Conservation (phyloP, 345 rosid species). For the Clarkia xantiana region DNA sequence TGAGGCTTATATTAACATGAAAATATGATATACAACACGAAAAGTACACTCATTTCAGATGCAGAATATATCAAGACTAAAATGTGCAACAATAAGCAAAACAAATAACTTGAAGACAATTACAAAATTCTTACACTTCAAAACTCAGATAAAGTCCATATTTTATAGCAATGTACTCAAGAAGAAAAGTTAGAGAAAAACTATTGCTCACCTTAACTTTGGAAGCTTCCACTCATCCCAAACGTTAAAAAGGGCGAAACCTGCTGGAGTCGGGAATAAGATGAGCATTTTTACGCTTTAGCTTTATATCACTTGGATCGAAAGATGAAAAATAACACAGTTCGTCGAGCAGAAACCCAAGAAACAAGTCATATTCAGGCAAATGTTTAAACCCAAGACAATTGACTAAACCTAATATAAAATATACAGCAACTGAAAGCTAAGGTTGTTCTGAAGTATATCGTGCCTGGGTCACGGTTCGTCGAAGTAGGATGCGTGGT, state of each 20-base stretch:
- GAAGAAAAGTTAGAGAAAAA: neutral
- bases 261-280: conserved; percentile 61
- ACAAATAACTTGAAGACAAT: neutral
- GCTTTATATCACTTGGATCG: no score
- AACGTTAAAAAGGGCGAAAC: conserved; percentile 61
- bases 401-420: no score
- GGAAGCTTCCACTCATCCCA: conserved; percentile 54
- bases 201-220: conserved; percentile 45
- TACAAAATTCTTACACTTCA: neutral
- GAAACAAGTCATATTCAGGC: no score
- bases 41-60: neutral
- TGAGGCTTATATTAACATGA: neutral
- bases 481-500: no score
- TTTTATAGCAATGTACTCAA: neutral
- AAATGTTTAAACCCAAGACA: no score
- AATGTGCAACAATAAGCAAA: neutral
- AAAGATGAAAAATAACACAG: no score
- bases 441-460: no score
- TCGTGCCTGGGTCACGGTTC: no score
- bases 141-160: neutral
- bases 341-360: no score
- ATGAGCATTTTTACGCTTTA: conserved; percentile 26
- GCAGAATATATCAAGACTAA: neutral
- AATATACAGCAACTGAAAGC: no score
- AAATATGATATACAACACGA: neutral